phyloP scores from a whole-genome alignment of 352 stramenopile species.

The Phytophthora constricta region DNA sequence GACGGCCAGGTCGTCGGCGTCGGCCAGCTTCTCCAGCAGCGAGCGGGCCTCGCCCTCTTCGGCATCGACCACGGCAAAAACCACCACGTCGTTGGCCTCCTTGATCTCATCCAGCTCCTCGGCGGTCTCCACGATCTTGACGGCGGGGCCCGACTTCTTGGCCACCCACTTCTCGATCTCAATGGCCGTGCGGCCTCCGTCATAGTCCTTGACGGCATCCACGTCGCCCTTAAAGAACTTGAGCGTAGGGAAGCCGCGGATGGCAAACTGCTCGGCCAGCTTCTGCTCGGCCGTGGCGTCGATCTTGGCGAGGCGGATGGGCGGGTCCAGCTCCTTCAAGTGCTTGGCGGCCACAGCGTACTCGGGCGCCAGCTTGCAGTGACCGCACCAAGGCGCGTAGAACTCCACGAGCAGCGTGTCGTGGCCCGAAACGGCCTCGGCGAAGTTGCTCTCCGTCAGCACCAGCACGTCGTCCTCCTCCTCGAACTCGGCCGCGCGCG shows the following conservation, averaged over 20 bases:
- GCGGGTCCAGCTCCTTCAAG: slow-evolving; percentile 78
- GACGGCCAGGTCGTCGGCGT: slow-evolving; percentile 75
- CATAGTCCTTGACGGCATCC: slow-evolving; percentile 87
- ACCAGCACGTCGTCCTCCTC: slow-evolving; percentile 93
- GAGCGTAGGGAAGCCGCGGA: slow-evolving; percentile 92
- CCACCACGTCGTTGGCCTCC: slow-evolving; percentile 85
- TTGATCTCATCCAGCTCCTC: slow-evolving; percentile 83
- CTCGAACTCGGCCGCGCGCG: slow-evolving; percentile 61
- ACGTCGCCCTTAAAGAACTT: slow-evolving; percentile 93
- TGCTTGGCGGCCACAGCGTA: slow-evolving; percentile 88
- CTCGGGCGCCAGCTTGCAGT: slow-evolving; percentile 88
- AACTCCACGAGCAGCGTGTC: slow-evolving; percentile 92
- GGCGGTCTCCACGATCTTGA: slow-evolving; percentile 78
- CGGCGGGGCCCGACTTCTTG: slow-evolving; percentile 92
- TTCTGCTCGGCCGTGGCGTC: slow-evolving; percentile 89
- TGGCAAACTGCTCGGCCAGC: slow-evolving; percentile 76
- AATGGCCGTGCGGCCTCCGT: slow-evolving; percentile 80
- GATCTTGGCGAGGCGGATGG: slow-evolving; percentile 87
- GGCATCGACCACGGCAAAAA: slow-evolving; percentile 85
- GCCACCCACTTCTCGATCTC: slow-evolving; percentile 92
- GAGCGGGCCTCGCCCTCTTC: slow-evolving; percentile 72
- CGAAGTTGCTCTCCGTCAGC: slow-evolving; percentile 93
- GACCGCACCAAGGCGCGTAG: slow-evolving; percentile 88
- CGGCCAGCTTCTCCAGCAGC: slow-evolving; percentile 79
- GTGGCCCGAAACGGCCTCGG: slow-evolving; percentile 82